Base-by-base conservation (phyloP, 768 basidiomycete species). In the Podaxis sp. region DNA sequence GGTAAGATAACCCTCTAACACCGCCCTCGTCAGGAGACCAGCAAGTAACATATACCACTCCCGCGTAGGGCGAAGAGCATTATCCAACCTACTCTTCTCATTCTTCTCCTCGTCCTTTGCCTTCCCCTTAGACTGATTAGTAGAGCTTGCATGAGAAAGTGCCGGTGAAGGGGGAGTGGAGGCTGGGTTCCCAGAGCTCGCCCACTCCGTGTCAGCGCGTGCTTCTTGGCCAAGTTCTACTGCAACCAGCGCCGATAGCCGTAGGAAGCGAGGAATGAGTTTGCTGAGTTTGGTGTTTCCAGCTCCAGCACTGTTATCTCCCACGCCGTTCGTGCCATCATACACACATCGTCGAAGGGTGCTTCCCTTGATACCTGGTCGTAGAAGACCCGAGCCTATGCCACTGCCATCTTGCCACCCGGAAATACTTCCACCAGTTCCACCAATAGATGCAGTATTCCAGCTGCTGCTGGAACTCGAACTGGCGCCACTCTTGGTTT, bases 31-130 rank as follows among this genome's bases (percentile, higher is more conserved):
- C 28, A 93, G 76, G 23, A 95, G 75, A 1, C 89, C 87, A 0
- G 84, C 83, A 14, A 93, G 77, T 11, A 95, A 79, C 73, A 88
- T 79, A 71, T 93, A 95, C 93, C 93, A 95, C 64, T 86, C 85
- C 25, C 82, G 74, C 27, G 90, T 87, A 0, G 92, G 92, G 1
- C 79, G 77, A 36, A 90, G 71, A 0, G 88, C 86, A n/a, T 73
- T 67, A 4, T 76, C 77, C 47, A 79, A 79, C 65, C 75, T 71
- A 61, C 75, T 64, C 18, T 62, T 64, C 27, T 63, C 65, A 35
- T 66, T 57, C 27, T 38, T 47, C 16, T 50, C 46, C 5, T 60
- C 50, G 10, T 60, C 59, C 35, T 16, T 53, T 13, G 46, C 50
- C 32, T 53, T 60, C 18, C 40, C 59, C 28, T 46, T 60, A 10